Evolutionary conservation across 768 basidiomycete genomes (phyloP), one percentile per base, ranked within the genome.

Genomic region (Sarcomyxa edulis): DNA sequence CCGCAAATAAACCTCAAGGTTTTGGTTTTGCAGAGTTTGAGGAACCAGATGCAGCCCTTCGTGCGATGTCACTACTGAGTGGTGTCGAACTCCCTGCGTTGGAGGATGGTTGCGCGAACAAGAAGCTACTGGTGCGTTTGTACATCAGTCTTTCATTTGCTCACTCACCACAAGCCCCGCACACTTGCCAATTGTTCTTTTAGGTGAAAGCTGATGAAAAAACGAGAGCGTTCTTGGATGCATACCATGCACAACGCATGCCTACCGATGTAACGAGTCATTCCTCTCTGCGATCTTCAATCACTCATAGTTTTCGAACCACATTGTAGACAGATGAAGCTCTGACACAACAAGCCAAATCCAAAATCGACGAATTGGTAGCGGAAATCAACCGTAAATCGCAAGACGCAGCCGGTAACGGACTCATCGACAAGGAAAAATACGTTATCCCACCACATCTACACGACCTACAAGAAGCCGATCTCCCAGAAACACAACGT

Each of bases 121-220:
- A 55, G 64, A 74, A 57, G 61, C 59, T 61, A 49, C 63, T 55
- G 74, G 92, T 90, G 65, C 69, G 85, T 78, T 54, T 31, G 40
- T 37, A n/a, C n/a, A 62, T 38, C 57, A 63, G 10, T 53, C 46
- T 50, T 64, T 65, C 53, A n/a, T n/a, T n/a, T n/a, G n/a, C n/a
- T 22, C 57, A 63, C 33, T 61, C 52, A 48, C 61, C 69, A 70
- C n/a, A n/a, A n/a, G n/a, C n/a, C 66, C 62, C 51, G 53, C 64
- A 69, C 69, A 69, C 65, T 56, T 65, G n/a, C 61, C 47, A 52
- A 32, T 33, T 22, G 18, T 40, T 29, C 54, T n/a, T n/a, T n/a
- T n/a, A 91, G 85, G 81, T 97, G 45, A 97, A 95, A 66, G 92
- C 90, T 41, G 96, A 99, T 58, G 92, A 96, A 63, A 96, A 96